Base-by-base conservation (phyloP, 2,329 filamentous ascomycete species). In the Corinectria fuckeliana region DNA sequence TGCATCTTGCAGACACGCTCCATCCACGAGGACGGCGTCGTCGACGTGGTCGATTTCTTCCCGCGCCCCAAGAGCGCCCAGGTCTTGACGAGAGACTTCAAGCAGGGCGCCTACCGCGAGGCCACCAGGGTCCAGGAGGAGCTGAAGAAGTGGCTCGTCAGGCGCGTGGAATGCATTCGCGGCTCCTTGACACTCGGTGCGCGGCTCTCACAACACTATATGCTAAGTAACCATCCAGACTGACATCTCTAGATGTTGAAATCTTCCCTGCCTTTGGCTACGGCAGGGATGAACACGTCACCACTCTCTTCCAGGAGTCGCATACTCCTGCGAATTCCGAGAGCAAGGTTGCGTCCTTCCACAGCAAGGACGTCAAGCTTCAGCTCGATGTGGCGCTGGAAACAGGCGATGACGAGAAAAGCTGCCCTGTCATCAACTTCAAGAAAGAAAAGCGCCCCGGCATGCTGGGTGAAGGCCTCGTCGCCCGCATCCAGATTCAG, bases 1-100 rank as follows among this genome's bases (percentile, higher is more conserved):
- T 92, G 91, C 68, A 88, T 93, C 59, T 79, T 93, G 2, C 88
- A 92, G 72, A 93, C 91, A 1, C 82, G 90, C n/a, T 92, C 90
- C 73, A 89, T 92, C 63, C 85, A 89, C 63, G 90, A 93, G 66
- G 85, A 90, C 56, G 91, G 90, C 1, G 90, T 92, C 1, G 85
- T 90, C 10, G 89, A 91, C 55, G 73, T 93, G 26, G 80, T 91
- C 14, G 90, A 93, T 72, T 93, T 92, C 76, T 92, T 93, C 65
- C 90, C 90, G 0, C 82, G 90, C 1, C 88, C 89, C 10, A 87
- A 85, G 69, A 85, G 82, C 50, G 81, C 82, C 28, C 78, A 78
- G 38, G 81, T 87, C 25, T 74, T 86, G 16, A 76, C 78, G 51
- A 80, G 80, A 65, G 74, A 75, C 6, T 75, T 75, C 60, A 81